Evolutionary conservation across 306 rosid genomes (phyloP), one percentile per base, ranked within the genome.

Genomic region (Lathyrus tuberosus): DNA sequence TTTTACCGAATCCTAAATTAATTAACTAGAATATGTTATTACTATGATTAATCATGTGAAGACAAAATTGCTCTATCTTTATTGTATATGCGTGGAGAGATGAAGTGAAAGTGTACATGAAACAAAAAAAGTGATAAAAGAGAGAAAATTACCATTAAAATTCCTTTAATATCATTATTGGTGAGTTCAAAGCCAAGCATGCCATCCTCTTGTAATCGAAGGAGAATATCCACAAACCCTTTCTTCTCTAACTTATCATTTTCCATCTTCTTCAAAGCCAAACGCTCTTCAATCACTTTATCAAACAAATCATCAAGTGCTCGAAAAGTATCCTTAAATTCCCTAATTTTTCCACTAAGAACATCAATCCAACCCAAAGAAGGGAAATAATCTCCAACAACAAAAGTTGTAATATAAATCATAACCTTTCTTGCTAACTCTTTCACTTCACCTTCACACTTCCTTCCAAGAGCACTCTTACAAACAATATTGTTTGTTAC

Each of bases 181-280:
- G 71, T 35, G 56, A 73, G 54, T 42, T 64, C 26, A 26, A 3
- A 38, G 44, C 56, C 22, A 63, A 6, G 54, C 43, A 10, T 49
- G 63, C 33, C 43, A 26, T 12, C 26, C 70, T 73, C 12, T 30
- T 73, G 70, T 12, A 49, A 30, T 51, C 51, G 57, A 42, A 73
- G 4, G 18, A 73, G 71, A 8, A 73, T 64, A 41, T 73, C 78
- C 22, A 73, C 57, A 28, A 73, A 73, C 35, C n/a, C 78, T 17
- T 52, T 73, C 15, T 52, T 52, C n/a, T 52, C 4, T 3, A 18
- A 52, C 5, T 52, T n/a, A 10, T 52, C 6, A 9, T 52, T 52
- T 52, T 52, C 14, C 13, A 52, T 52, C 14, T 52, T 52, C 58
- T 52, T 52, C 58, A 18, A 18, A 74, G 75, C 77, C 77, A 56